Base-by-base conservation (phyloP, 2,329 filamentous ascomycete genomes). In the Drechslera avenae region DNA sequence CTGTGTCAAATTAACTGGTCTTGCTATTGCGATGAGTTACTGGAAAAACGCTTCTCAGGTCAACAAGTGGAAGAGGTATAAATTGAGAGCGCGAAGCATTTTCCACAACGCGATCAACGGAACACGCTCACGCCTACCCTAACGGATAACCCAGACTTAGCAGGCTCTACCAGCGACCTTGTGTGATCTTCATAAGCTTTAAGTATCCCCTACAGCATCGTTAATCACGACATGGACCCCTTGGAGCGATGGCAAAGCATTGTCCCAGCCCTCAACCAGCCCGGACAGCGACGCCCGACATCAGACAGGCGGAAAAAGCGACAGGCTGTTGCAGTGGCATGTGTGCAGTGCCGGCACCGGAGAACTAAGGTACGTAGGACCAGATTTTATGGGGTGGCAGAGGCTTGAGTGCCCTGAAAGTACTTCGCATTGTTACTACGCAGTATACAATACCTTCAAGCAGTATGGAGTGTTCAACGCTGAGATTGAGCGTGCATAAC, bases 161-260 rank as follows among this genome's bases (percentile, higher is more conserved):
- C n/a, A n/a, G n/a, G n/a, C n/a, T n/a, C n/a, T n/a, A n/a, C n/a
- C n/a, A n/a, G n/a, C n/a, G n/a, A n/a, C n/a, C n/a, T n/a, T n/a
- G n/a, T n/a, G n/a, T n/a, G n/a, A n/a, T n/a, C n/a, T n/a, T n/a
- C n/a, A n/a, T n/a, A n/a, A n/a, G n/a, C n/a, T n/a, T n/a, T n/a
- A n/a, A n/a, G n/a, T n/a, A n/a, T n/a, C n/a, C n/a, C n/a, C n/a
- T n/a, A n/a, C n/a, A n/a, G n/a, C n/a, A n/a, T n/a, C n/a, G n/a
- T n/a, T n/a, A n/a, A n/a, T 14, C 17, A 14, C 50, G 39, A 28
- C 37, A 65, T 65, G 62, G 59, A 63, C 12, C 46, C 41, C 47
- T 35, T 57, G 35, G 62, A 64, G 36, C 56, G 62, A 50, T 66
- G 61, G 61, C 40, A 64, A 47, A 49, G 45, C 34, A 66, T 66